Evolutionary conservation across 768 basidiomycete genomes (phyloP), one percentile per base, ranked within the genome.

Genomic region (Pluteus cervinus): DNA sequence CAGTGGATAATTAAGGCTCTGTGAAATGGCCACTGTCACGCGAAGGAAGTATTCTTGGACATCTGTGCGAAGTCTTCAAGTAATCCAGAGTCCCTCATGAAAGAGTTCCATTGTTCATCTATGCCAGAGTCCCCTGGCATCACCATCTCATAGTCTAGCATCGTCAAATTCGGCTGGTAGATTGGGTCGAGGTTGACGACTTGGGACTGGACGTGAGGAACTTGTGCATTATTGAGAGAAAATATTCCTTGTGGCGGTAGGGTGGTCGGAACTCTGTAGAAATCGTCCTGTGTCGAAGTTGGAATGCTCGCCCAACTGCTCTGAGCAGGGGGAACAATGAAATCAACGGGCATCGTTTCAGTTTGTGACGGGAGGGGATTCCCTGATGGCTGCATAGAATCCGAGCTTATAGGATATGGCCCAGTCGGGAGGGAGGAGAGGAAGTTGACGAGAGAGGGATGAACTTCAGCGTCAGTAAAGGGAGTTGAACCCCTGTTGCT

Each of bases 361-460:
- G n/a, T n/a, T n/a, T n/a, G n/a, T n/a, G n/a, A n/a, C n/a, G n/a
- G n/a, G n/a, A n/a, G n/a, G n/a, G n/a, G 39, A 5, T 43, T 30
- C 22, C 21, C 29, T 14, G 14, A 22, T 40, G 22, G 39, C 42
- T 39, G 40, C 14, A 36, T 26, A 35, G 25, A 43, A 14, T 38
- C 46, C 25, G 41, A 43, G 20, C 39, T 36, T 20, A 49, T 47
- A 23, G 53, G 50, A 4, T n/a, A n/a, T n/a, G n/a, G n/a, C n/a
- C n/a, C n/a, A n/a, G 62, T 58, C 7, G 63, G 60, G 39, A 61
- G 56, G 22, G 52, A 56, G 7, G 65, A 62, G 12, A 65, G 56
- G 38, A 71, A 82, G 62, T 82, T 77, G 43, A 82, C 75, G 24
- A 83, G 61, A 7, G 75, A 75, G 16, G 81, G 81, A 48, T 84